Conservation (phyloP, 1,284 basidiomycete species). For the Rhodotorula sp. region DNA sequence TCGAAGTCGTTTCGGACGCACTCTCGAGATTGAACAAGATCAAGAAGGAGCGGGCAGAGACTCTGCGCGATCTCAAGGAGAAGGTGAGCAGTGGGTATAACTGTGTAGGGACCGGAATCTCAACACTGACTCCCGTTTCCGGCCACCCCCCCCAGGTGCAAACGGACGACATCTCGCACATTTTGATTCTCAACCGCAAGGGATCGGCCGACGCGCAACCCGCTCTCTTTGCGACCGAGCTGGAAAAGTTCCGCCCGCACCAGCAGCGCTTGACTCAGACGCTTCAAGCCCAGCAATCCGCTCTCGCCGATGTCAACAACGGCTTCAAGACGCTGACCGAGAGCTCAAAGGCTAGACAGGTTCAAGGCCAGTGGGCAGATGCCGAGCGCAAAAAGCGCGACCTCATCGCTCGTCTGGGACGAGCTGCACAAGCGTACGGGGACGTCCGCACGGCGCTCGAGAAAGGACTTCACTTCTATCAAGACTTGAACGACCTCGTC, state of each 20-base stretch:
- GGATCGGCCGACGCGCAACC: slow-evolving; percentile 68
- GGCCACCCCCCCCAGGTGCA: slow-evolving; percentile 63
- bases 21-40: slow-evolving; percentile 76
- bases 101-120: no score
- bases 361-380: slow-evolving; percentile 74
- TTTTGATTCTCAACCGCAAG: slow-evolving; percentile 85
- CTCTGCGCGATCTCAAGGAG: slow-evolving; percentile 90
- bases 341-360: slow-evolving; percentile 65
- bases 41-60: slow-evolving; percentile 75
- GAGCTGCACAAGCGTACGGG: slow-evolving; percentile 75
- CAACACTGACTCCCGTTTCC: not conserved
- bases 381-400: slow-evolving; percentile 73
- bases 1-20: slow-evolving; percentile 73
- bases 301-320: slow-evolving; percentile 66
- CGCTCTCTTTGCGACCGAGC: slow-evolving; percentile 82
- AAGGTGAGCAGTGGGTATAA: slow-evolving; percentile 62
- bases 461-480: slow-evolving; percentile 87
- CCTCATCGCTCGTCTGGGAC: slow-evolving; percentile 65
- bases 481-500: slow-evolving; percentile 70
- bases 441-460: slow-evolving; percentile 80
- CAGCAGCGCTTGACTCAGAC: slow-evolving; percentile 76
- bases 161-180: slow-evolving; percentile 91
- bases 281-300: slow-evolving; percentile 69
- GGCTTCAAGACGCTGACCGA: slow-evolving; percentile 72
- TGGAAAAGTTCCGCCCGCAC: slow-evolving; percentile 92